Conservation (phyloP, 345 rosid genomes). For the Excoecaria agallocha region DNA sequence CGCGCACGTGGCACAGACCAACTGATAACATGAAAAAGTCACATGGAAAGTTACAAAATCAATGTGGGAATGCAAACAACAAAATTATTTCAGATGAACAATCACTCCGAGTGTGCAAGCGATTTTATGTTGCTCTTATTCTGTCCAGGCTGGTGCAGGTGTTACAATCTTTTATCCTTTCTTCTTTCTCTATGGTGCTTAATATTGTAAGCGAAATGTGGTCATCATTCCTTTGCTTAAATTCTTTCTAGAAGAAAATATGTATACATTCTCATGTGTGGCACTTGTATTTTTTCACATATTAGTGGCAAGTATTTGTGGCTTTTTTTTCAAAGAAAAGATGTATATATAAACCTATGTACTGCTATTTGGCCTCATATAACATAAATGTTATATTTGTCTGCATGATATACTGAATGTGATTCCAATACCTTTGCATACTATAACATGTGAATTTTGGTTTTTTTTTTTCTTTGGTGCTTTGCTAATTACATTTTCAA, state of each 20-base stretch:
- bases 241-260: not conserved
- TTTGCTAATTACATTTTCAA: slow-evolving; percentile 20
- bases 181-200: not conserved
- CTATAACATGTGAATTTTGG: not conserved
- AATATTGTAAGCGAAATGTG: not conserved
- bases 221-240: not conserved
- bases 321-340: not conserved
- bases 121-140: slow-evolving; percentile 96
- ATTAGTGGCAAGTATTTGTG: not conserved
- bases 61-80: slow-evolving; percentile 37
- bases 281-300: not conserved
- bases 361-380: not conserved
- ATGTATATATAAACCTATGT: not conserved
- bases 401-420: not conserved
- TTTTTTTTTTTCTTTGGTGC: slow-evolving; percentile 43
- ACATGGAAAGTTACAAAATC: slow-evolving; percentile 42
- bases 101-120: slow-evolving; percentile 79
- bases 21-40: slow-evolving; percentile 39
- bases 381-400: not conserved
- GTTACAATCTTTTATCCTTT: slow-evolving; percentile 11
- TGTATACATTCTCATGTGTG: not conserved
- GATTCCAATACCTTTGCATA: not conserved
- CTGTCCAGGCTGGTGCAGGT: slow-evolving; percentile 95
- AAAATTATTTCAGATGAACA: slow-evolving; percentile 66
- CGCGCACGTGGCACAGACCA: slow-evolving; percentile 43